Evolutionary conservation across 352 stramenopile genomes (phyloP), one percentile per base, ranked within the genome.

Genomic region (Phytopythium delawarense): DNA sequence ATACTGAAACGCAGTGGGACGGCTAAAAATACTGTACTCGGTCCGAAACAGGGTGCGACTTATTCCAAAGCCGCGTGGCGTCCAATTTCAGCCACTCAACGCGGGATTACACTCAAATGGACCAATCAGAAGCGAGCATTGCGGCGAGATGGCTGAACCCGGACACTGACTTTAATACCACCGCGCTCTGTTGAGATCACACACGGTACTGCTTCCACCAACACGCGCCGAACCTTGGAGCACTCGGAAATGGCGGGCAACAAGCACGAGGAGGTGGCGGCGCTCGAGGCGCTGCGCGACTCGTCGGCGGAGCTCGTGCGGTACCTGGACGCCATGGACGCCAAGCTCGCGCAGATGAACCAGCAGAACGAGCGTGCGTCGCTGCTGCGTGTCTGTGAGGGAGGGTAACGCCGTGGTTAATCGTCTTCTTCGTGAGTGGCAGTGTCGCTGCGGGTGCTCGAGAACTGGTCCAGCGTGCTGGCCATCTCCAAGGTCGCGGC

Each of bases 401-500:
- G 35, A 40, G 35, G 35, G 6, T 7, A 0, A 7, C 5, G 28
- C 4, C 28, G 28, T 7, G 28, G 28, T 0, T 32, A 32, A 32
- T 7, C 28, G 28, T 32, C 35, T 40, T 40, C 35, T 16, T 46
- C 42, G 13, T 49, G 9, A 55, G 52, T 6, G 53, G 30, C 53
- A 92, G 84, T 87, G 62, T 91, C 84, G 35, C 68, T 92, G 35
- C 84, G 81, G 7, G 84, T 92, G 60, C 64, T 92, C 35, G 81
- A 91, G 68, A 92, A 92, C 64, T 92, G 84, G 84, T 87, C 81
- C 7, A 91, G 84, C 58, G 84, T 91, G 55, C 85, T 92, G 57
- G 72, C 74, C 50, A 80, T 92, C 57, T 84, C 83, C 34, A 92
- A 87, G 63, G 67, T 85, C 34, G 75, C 78, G 20, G 61, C 62